phyloP scores from a whole-genome alignment of 2,329 filamentous ascomycete species.

The Graphilbum fragrans region DNA sequence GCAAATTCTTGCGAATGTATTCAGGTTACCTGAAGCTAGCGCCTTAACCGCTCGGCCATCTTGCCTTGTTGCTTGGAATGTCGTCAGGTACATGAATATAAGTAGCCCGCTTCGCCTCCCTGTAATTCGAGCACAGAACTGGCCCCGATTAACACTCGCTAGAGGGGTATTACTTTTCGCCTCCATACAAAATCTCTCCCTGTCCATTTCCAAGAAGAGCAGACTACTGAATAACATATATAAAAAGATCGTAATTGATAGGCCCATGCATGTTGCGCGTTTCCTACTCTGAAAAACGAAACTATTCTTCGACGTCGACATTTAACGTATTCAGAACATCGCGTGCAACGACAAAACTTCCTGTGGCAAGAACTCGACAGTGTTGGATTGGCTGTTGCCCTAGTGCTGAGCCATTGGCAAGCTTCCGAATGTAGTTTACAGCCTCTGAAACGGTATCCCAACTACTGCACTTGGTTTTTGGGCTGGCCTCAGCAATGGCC shows the following conservation, averaged over 20 bases:
- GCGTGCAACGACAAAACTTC: conserved; percentile 35
- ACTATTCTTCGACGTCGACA: conserved; percentile 3
- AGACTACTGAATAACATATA: too few relatives aligned
- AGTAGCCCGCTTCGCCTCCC: too few relatives aligned
- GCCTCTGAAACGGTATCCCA: conserved; percentile 44
- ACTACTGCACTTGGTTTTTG: conserved; percentile 19
- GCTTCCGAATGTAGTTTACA: conserved; percentile 29
- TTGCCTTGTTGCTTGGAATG: conserved; percentile 1
- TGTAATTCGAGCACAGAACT: too few relatives aligned
- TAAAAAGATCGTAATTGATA: too few relatives aligned
- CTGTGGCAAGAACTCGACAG: conserved; percentile 34
- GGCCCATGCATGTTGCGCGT: too few relatives aligned
- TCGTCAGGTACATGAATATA: not conserved
- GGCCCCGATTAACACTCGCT: too few relatives aligned
- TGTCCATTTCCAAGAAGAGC: too few relatives aligned
- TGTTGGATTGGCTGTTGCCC: not conserved
- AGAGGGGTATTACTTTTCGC: too few relatives aligned
- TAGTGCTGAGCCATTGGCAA: conserved; percentile 11
- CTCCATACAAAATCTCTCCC: too few relatives aligned
- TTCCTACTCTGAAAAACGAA: not conserved
- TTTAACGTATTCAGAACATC: conserved; percentile 19
- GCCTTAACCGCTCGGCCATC: conserved; percentile 9
- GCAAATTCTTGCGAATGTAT: not conserved
- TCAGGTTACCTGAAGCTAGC: conserved; percentile 8
- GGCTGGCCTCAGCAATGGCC: conserved; percentile 2